A percentile compares a stretch with the other conserved stretches of the same genome.
These are phyloP conservation scores for Afroboletus lepidellus DNA, from an alignment of 1,284 basidiomycete genomes.

Conservation along the genomic window DNA sequence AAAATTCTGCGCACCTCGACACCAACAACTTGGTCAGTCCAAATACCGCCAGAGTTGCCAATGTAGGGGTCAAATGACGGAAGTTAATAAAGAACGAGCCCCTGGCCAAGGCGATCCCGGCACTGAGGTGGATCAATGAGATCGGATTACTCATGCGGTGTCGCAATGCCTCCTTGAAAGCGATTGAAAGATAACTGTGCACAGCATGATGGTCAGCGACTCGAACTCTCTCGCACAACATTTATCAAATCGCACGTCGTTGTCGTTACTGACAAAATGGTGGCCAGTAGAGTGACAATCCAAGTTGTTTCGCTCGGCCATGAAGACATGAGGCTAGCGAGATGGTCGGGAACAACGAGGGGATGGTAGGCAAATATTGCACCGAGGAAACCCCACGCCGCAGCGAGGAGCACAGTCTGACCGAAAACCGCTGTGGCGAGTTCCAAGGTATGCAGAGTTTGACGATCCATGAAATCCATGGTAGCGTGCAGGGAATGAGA, in stretches of 20 bases:
- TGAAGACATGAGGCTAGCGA: constrained; percentile 5
- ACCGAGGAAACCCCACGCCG: constrained; percentile 13
- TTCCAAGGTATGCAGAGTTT: not conserved
- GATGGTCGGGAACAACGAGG: not conserved
- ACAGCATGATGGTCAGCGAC: not conserved
- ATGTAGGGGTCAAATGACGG: not conserved
- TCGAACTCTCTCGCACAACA: not conserved
- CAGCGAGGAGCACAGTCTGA: constrained; percentile 10
- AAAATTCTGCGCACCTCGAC: constrained; percentile 8
- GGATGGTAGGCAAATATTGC: constrained; percentile 4
- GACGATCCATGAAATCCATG: not conserved
- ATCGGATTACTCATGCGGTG: not conserved
- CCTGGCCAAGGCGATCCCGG: not conserved
- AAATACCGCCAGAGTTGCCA: not conserved
- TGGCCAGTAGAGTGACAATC: constrained; percentile 15
- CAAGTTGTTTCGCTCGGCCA: constrained; percentile 8
- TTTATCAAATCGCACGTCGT: not conserved
- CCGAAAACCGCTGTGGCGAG: not conserved
- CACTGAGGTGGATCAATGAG: not conserved
- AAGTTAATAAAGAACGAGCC: not conserved
- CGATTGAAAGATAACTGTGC: not conserved
- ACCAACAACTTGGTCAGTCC: constrained; percentile 13
- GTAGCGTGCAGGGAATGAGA: not conserved
- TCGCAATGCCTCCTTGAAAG: not conserved
- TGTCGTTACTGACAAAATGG: constrained; percentile 6